Percentiles rank a stretch among this genome's conserved stretches.
phyloP scores from a whole-genome alignment of 78 protist genomes.

The Acrasis kona region DNA sequence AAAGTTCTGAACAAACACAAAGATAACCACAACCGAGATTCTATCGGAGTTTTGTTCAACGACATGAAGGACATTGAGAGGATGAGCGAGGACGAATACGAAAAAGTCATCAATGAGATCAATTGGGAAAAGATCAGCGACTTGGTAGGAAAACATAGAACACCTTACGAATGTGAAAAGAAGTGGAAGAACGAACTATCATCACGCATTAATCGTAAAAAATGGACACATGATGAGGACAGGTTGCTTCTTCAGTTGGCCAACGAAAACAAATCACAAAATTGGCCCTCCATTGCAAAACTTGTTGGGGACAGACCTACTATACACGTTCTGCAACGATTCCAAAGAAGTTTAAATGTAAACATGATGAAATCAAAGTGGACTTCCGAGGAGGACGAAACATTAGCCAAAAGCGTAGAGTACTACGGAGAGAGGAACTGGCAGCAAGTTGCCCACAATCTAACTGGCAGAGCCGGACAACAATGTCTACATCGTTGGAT shows the following conservation, averaged over 20 bases:
- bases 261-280: not conserved
- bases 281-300: conserved; percentile 15
- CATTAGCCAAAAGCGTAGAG: conserved; percentile 4
- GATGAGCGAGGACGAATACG: not conserved
- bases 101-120: not conserved
- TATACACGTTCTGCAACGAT: not conserved
- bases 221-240: conserved; percentile 27
- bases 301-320: conserved; percentile 6
- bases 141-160: not conserved
- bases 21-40: not conserved
- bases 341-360: not conserved
- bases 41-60: not conserved
- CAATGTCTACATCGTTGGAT: conserved; percentile 33
- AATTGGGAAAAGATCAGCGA: conserved; percentile 14
- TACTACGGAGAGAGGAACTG: conserved; percentile 26
- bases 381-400: not conserved
- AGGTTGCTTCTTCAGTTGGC: not conserved
- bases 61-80: not conserved
- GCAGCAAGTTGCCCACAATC: conserved; percentile 5
- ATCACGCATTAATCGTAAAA: conserved; percentile 10
- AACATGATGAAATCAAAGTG: not conserved
- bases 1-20: not conserved
- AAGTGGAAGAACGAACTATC: conserved; percentile 27
- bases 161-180: conserved; percentile 12
- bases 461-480: conserved; percentile 25